These are phyloP conservation scores for Phylloporus arenicola DNA, from an alignment of 768 basidiomycete genomes.

Conservation along the genomic window DNA sequence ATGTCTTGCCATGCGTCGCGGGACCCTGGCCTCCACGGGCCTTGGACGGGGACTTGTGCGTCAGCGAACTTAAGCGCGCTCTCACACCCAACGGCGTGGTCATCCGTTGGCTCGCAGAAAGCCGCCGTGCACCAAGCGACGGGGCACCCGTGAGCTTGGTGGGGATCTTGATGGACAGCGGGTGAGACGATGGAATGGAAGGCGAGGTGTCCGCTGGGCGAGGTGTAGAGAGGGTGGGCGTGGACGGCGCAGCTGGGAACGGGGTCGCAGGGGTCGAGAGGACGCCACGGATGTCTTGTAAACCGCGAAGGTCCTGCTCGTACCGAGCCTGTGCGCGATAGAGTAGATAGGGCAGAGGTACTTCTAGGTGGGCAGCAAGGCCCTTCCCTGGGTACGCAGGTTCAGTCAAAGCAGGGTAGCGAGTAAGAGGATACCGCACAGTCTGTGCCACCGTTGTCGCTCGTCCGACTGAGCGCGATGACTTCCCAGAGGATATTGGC, in stretches of 20 bases:
- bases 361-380: constrained; percentile 70
- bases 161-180: constrained; percentile 24
- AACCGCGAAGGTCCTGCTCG: constrained; percentile 76
- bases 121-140: constrained; percentile 17
- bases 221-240: constrained; percentile 7
- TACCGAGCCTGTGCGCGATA: constrained; percentile 81
- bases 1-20: constrained; percentile 38
- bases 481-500: constrained; percentile 85
- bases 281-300: constrained; percentile 65
- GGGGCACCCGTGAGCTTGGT: constrained; percentile 5
- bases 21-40: constrained; percentile 10
- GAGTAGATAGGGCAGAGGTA: constrained; percentile 79
- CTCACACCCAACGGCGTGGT: constrained; percentile 59
- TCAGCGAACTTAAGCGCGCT: constrained; percentile 65
- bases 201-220: constrained; percentile 16
- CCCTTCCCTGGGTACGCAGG: constrained; percentile 60
- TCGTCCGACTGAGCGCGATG: constrained; percentile 70
- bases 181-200: constrained; percentile 6
- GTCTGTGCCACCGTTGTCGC: constrained; percentile 69
- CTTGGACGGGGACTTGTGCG: constrained; percentile 44
- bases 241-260: constrained; percentile 12
- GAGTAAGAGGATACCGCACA: constrained; percentile 45
- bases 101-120: constrained; percentile 40
- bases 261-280: constrained; percentile 43
- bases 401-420: neutral